phyloP scores from a whole-genome alignment of 2,329 filamentous ascomycete genomes.

The Colletotrichum sp. region DNA sequence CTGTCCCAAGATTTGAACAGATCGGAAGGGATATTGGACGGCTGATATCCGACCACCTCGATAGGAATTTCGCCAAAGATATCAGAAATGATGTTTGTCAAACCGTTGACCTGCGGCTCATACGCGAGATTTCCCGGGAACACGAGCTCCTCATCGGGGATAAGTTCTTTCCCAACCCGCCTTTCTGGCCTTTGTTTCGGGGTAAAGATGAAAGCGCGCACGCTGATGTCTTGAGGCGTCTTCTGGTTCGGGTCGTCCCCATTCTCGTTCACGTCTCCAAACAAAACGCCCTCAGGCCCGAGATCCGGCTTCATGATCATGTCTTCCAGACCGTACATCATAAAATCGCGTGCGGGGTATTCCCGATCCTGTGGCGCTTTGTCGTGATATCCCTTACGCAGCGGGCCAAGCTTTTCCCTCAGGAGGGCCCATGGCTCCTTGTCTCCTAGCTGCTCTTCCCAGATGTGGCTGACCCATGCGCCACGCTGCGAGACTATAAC shows the following conservation, averaged over 20 bases:
- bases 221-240: neutral
- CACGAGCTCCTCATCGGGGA: neutral
- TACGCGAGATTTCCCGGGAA: neutral
- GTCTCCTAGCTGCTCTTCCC: neutral
- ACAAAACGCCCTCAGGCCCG: neutral
- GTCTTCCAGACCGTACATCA: neutral
- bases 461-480: constrained; percentile 4
- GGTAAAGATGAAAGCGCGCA: neutral
- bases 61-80: neutral
- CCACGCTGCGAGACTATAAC: neutral
- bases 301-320: neutral
- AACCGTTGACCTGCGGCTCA: neutral
- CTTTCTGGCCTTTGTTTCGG: neutral
- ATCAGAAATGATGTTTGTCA: neutral
- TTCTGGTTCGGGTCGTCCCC: neutral
- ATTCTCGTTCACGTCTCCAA: neutral
- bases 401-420: neutral
- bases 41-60: neutral
- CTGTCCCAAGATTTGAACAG: neutral
- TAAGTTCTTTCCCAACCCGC: neutral
- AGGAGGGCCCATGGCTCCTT: neutral
- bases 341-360: neutral
- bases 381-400: neutral
- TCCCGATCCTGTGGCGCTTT: neutral
- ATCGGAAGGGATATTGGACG: neutral